Base-by-base conservation (phyloP, 2,329 filamentous ascomycete species). In the Aspergillus japonicus region DNA sequence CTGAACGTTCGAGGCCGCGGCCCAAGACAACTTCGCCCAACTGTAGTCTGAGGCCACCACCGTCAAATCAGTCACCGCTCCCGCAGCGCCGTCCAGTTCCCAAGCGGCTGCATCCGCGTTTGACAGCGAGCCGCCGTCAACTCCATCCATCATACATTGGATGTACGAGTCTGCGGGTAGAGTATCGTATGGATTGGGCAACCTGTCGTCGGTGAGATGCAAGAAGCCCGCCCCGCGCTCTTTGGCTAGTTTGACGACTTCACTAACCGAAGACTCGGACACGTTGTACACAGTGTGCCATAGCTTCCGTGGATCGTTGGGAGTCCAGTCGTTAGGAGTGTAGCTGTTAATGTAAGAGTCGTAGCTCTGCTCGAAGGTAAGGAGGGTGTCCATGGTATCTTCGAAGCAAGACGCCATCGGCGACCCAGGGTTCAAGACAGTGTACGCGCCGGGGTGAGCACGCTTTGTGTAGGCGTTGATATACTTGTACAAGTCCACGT, bases 221-320 rank as follows among this genome's bases (percentile, higher is more conserved):
- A 66, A n/a, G 12, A 65, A 59, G 12, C 61, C 59, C 21, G 47
- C 61, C 6, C 58, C 52, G 44, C 61, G 59, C 29, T 59, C 21
- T 3, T 51, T 51, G 6, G 61, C 55, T 33, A 66, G 10, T 12
- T 26, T 51, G 10, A 56, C 50, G 1, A 66, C 59, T 14, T 61
- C 44, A 11, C 29, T 44, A 29, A 62, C 50, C 6, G 42, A 42
- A 26, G 50, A 54, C 52, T 66, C 53, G 33, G 70, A 67, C 5
- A 72, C 69, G 11, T 63, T 63, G 58, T 73, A 69, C 26, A 75
- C 62, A 21, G 74, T 71, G 50, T 75, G 71, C 72, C 70, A 75
- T 23, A 73, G 59, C 57, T 74, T 74, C 12, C 68, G 67, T 4
- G 65, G 58, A 49, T 75, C 69, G 10, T 58, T 66, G 14, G 70